phyloP scores from a whole-genome alignment of 2,329 filamentous ascomycete genomes.

The Hypoxylon sp. region DNA sequence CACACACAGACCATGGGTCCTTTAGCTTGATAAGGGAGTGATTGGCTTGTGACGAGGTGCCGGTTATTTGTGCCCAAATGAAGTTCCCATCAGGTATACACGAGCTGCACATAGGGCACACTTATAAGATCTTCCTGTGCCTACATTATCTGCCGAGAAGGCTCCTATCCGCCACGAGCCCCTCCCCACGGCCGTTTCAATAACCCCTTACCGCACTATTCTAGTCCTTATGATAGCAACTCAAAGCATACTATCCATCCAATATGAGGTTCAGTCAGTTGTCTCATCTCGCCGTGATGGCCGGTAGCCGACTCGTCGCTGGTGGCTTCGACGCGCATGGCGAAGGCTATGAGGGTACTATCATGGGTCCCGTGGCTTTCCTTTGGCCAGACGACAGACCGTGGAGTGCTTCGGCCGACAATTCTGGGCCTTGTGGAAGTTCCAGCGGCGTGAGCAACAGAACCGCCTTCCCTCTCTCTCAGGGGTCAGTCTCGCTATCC shows the following conservation, averaged over 20 bases:
- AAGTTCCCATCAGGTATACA: conserved; percentile 30
- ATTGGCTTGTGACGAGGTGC: conserved; percentile 40
- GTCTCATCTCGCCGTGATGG: conserved; percentile 31
- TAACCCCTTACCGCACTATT: conserved; percentile 14
- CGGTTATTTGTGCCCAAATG: conserved; percentile 38
- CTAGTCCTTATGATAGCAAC: conserved; percentile 5
- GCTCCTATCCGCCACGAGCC: conserved; percentile 22
- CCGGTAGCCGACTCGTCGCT: conserved; percentile 30
- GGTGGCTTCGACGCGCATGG: conserved; percentile 43
- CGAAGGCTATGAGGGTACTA: conserved; percentile 46
- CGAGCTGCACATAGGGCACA: conserved; percentile 24
- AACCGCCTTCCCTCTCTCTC: conserved; percentile 63
- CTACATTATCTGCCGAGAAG: conserved; percentile 19
- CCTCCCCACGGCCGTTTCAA: conserved; percentile 19
- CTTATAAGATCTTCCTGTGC: conserved; percentile 31
- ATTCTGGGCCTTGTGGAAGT: conserved; percentile 64
- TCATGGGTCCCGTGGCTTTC: conserved; percentile 67
- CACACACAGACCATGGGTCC: conserved; percentile 20
- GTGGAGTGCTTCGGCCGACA: conserved; percentile 63
- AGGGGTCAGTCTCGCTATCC: conserved; percentile 63
- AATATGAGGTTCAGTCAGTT: conserved; percentile 41
- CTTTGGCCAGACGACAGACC: conserved; percentile 65
- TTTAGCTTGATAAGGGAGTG: conserved; percentile 28
- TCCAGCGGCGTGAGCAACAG: conserved; percentile 57
- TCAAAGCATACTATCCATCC: conserved; percentile 7